A percentile compares a stretch with the other conserved stretches of the same genome.
These are phyloP conservation scores for Vanrija sp. DNA, from an alignment of 1,284 basidiomycete species.

Conservation along the genomic window DNA sequence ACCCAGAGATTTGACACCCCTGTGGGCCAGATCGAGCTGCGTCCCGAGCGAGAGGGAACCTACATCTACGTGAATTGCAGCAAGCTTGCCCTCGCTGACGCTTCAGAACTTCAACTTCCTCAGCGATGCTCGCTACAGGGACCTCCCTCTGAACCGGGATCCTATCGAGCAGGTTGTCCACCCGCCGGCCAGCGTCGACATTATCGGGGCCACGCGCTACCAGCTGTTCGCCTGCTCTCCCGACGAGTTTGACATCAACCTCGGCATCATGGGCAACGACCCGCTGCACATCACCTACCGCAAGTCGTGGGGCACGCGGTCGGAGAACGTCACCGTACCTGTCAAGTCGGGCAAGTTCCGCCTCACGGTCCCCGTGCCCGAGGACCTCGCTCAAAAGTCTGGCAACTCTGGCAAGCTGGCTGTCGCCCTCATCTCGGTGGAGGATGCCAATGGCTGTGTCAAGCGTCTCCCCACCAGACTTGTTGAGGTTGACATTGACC, in stretches of 20 bases:
- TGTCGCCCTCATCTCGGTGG: slow-evolving; percentile 59
- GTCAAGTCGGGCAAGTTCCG: slow-evolving; percentile 56
- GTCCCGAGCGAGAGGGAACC: slow-evolving; percentile 75
- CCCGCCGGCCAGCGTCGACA: slow-evolving; percentile 73
- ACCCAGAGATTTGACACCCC: slow-evolving; percentile 60
- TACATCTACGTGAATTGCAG: slow-evolving; percentile 62
- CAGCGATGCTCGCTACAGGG: slow-evolving; percentile 79
- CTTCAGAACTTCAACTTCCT: slow-evolving; percentile 59
- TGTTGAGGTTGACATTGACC: slow-evolving; percentile 80
- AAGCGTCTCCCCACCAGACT: slow-evolving; percentile 70
- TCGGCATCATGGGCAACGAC: slow-evolving; percentile 78
- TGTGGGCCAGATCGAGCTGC: slow-evolving; percentile 76
- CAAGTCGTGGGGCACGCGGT: slow-evolving; percentile 57
- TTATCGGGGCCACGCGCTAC: slow-evolving; percentile 54
- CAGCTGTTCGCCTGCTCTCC: slow-evolving; percentile 61
- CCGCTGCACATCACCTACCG: slow-evolving; percentile 82
- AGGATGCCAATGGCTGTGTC: slow-evolving; percentile 85
- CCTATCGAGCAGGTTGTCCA: slow-evolving; percentile 82
- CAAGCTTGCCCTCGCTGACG: background rate
- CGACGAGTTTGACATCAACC: slow-evolving; percentile 64
- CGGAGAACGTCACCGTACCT: slow-evolving; percentile 58
- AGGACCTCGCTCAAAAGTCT: slow-evolving; percentile 21
- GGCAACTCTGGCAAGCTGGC: slow-evolving; percentile 35
- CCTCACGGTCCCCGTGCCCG: slow-evolving; percentile 34
- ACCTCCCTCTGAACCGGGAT: slow-evolving; percentile 63